Evolutionary conservation across 2,329 filamentous ascomycete species (phyloP), one percentile per base, ranked within the genome.

Genomic region (Trichoderma cornu-damae): DNA sequence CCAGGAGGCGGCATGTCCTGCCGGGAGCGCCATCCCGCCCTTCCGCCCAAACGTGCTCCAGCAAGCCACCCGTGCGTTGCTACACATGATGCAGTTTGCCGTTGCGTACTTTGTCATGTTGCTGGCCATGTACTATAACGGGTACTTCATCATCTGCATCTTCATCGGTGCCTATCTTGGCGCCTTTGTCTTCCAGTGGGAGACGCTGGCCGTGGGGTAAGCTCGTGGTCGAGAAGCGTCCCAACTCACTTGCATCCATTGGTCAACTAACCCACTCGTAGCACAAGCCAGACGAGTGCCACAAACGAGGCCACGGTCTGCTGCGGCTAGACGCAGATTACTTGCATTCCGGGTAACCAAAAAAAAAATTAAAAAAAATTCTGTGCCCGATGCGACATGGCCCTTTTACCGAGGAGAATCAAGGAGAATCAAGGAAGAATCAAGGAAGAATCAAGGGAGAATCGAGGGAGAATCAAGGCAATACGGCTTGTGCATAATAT

Each of bases 101-200:
- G 79, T 90, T 1, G 88, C 87, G 2, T 94, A 93, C 69, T 84
- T 93, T 63, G 71, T 93, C 65, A 93, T 94, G 89, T 72, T 88
- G 73, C 72, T 74, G n/a, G 79, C 78, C 61, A 82, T 83, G 79
- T 83, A 83, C 68, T 84, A 79, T 72, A 84, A 83, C 63, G 83
- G 85, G 8, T 94, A 90, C 71, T 79, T 94, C 61, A 89, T 94
- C 69, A 86, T 93, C 59, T 89, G 84, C 63, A 90, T 94, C 69
- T 82, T 93, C 61, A 80, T 93, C 56, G 90, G 90, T 1, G 83
- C 87, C 0, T 90, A 83, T 62, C 57, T 92, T 4, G 90, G 89
- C 14, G 78, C 81, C 11, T 89, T 91, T 61, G 67, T 89, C 59
- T 93, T 90, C 68, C 81, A 84, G 28, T 92, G 88, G 87, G 86